Conservation (phyloP, 2,329 filamentous ascomycete genomes). For the Stagonosporopsis tanaceti region DNA sequence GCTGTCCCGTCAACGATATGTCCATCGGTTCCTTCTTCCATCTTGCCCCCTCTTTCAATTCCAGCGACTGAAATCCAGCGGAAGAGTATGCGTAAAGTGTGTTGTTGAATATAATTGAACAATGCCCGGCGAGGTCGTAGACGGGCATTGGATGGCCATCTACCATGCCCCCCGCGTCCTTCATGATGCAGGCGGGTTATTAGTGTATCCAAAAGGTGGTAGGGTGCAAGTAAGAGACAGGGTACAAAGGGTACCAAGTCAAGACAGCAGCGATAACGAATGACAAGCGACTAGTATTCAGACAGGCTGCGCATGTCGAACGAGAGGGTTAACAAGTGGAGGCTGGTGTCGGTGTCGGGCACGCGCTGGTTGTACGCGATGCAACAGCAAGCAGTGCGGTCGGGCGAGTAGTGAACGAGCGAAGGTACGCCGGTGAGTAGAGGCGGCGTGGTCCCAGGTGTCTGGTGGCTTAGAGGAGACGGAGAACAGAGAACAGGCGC, state of each 20-base stretch:
- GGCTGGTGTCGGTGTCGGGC: constrained; percentile 4
- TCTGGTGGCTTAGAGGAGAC: constrained; percentile 5
- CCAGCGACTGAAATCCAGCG: constrained; percentile 76
- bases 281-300: constrained; percentile 30
- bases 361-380: constrained; percentile 13
- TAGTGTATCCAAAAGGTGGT: constrained; percentile 19
- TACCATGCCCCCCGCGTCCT: background rate
- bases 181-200: constrained; percentile 60
- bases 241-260: constrained; percentile 27
- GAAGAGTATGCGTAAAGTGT: constrained; percentile 85
- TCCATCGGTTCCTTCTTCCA: constrained; percentile 75
- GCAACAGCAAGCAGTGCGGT: constrained; percentile 5
- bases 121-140: constrained; percentile 76
- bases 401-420: background rate
- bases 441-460: constrained; percentile 3
- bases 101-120: constrained; percentile 81
- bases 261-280: constrained; percentile 29
- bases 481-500: constrained; percentile 9
- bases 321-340: constrained; percentile 6
- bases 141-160: constrained; percentile 71
- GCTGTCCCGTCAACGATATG: constrained; percentile 74
- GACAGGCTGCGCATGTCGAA: constrained; percentile 44
- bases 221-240: constrained; percentile 24
- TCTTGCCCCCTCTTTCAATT: constrained; percentile 71
- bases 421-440: constrained; percentile 7